phyloP scores from a whole-genome alignment of 208 protist species.

The Leishmania arabica region DNA sequence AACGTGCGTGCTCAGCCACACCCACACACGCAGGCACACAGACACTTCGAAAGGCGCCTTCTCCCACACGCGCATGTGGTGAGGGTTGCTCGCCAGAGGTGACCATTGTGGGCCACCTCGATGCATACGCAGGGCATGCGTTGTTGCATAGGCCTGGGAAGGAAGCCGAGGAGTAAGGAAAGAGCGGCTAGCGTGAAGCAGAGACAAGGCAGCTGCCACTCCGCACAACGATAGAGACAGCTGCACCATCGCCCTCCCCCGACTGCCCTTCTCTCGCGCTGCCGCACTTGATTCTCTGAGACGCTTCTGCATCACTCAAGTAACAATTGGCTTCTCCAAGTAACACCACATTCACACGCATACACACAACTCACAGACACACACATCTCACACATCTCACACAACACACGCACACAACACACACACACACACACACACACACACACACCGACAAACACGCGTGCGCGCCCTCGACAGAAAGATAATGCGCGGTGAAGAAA shows the following conservation, averaged over 20 bases:
- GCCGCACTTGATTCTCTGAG: neutral
- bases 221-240: neutral
- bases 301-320: neutral
- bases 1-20: neutral
- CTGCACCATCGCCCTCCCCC: neutral
- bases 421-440: no score
- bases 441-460: no score
- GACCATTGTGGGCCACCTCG: neutral
- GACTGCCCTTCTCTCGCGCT: neutral
- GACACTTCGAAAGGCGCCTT: neutral
- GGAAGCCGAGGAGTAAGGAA: neutral
- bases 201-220: neutral
- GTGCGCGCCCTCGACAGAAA: no score
- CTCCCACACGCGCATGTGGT: neutral
- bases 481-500: no score
- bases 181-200: neutral
- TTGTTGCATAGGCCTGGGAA: neutral
- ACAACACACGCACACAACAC: neutral
- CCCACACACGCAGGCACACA: neutral
- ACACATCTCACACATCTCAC: neutral
- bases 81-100: neutral
- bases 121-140: neutral
- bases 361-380: neutral
- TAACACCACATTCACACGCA: neutral
- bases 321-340: neutral